phyloP scores from a whole-genome alignment of 2,329 filamentous ascomycete species.

The Rugonectria rugulosa region DNA sequence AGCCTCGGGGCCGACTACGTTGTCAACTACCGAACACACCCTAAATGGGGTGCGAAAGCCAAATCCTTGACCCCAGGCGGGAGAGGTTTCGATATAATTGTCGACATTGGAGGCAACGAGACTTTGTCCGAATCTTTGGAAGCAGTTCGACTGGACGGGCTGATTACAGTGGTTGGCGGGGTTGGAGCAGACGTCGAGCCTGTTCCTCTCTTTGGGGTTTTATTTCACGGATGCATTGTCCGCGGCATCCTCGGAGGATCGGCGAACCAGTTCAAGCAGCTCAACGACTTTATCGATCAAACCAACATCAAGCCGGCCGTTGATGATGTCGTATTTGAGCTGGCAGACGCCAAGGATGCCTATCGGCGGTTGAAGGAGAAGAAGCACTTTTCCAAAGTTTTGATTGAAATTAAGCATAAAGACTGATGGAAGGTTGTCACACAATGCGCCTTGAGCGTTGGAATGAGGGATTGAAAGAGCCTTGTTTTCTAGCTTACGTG shows the following conservation, averaged over 20 bases:
- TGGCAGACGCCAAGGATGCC: slow-evolving; percentile 43
- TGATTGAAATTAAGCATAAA: slow-evolving; percentile 39
- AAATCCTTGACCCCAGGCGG: slow-evolving; percentile 54
- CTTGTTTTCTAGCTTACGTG: no score
- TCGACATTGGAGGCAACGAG: slow-evolving; percentile 72
- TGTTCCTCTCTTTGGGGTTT: slow-evolving; percentile 35
- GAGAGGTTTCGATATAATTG: slow-evolving; percentile 66
- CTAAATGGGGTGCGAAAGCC: slow-evolving; percentile 65
- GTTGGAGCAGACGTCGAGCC: slow-evolving; percentile 34
- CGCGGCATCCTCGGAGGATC: slow-evolving; percentile 41
- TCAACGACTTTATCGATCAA: slow-evolving; percentile 43
- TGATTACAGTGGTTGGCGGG: slow-evolving; percentile 43
- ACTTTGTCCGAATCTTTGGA: slow-evolving; percentile 65
- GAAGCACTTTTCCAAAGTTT: slow-evolving; percentile 48
- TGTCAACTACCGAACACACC: slow-evolving; percentile 54
- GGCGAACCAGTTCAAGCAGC: slow-evolving; percentile 38
- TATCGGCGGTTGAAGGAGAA: slow-evolving; percentile 43
- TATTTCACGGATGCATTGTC: slow-evolving; percentile 39
- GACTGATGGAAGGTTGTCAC: no score
- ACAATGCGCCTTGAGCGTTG: no score
- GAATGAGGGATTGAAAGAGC: no score
- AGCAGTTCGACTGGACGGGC: slow-evolving; percentile 50
- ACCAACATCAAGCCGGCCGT: slow-evolving; percentile 41
- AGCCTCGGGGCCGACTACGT: slow-evolving; percentile 51
- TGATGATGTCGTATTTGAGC: slow-evolving; percentile 41